Evolutionary conservation across 768 basidiomycete species (phyloP).

Genomic region (Mycena vitilis): DNA sequence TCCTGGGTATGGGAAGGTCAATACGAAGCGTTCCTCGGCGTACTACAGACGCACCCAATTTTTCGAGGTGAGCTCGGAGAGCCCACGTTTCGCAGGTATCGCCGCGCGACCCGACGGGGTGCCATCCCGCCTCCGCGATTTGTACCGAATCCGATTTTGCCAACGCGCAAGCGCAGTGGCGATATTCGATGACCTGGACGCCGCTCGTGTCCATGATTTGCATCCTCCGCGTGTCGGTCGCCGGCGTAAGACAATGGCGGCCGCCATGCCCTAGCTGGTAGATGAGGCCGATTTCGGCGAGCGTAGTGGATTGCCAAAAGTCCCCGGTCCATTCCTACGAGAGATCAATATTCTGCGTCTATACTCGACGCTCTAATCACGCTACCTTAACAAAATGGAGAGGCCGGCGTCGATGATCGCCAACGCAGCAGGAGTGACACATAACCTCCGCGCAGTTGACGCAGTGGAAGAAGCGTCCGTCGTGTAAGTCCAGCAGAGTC

Average conservation of each 20-base stretch:
- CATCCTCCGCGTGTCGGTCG: neutral
- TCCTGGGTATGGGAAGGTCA: too few species aligned
- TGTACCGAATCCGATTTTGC: neutral
- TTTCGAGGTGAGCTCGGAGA: neutral
- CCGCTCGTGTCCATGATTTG: neutral
- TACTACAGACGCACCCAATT: neutral
- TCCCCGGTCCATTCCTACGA: neutral
- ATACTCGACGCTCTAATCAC: too few species aligned
- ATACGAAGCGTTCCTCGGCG: too few species aligned
- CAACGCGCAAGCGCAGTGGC: neutral
- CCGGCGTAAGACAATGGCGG: neutral
- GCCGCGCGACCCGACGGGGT: neutral
- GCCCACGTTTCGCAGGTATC: neutral
- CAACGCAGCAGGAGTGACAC: neutral
- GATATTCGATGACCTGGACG: neutral
- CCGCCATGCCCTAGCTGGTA: constrained; percentile 1
- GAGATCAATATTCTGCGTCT: neutral
- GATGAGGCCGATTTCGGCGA: neutral
- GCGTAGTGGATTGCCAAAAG: neutral
- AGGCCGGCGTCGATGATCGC: neutral
- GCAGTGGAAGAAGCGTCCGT: neutral
- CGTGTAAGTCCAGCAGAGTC: neutral
- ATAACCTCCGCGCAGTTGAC: neutral
- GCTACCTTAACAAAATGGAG: neutral
- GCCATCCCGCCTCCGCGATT: neutral